phyloP scores from a whole-genome alignment of 2,329 filamentous ascomycete species.

The Talaromyces albobiverticillius region DNA sequence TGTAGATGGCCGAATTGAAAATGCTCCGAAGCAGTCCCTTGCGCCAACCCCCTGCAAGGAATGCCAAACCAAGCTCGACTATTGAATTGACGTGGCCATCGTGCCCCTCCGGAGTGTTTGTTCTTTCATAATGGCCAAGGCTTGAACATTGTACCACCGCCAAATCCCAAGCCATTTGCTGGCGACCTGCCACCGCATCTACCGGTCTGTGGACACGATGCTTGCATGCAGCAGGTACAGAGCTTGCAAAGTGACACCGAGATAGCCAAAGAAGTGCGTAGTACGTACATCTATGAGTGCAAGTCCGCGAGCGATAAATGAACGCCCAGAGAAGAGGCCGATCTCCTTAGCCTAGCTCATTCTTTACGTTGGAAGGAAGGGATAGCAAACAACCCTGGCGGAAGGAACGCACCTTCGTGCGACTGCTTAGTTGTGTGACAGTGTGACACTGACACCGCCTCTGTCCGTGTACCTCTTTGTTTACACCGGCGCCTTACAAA shows the following conservation, averaged over 20 bases:
- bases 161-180: not conserved
- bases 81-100: not conserved
- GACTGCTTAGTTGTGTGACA: too few species aligned
- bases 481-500: not conserved
- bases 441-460: too few species aligned
- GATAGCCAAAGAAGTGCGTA: not conserved
- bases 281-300: not conserved
- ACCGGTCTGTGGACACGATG: not conserved
- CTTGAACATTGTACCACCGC: not conserved
- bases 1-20: not conserved
- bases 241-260: not conserved
- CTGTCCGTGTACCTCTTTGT: not conserved
- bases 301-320: too few species aligned
- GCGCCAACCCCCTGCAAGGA: constrained; percentile 9
- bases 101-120: not conserved
- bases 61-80: constrained; percentile 1
- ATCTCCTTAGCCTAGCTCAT: constrained; percentile 2
- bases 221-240: not conserved
- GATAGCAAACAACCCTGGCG: not conserved
- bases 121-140: not conserved
- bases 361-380: constrained; percentile 4
- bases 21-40: constrained; percentile 6
- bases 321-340: not conserved
- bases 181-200: not conserved
- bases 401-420: not conserved